phyloP scores from a whole-genome alignment of 2,329 filamentous ascomycete genomes.

The Emericellopsis atlantica region DNA sequence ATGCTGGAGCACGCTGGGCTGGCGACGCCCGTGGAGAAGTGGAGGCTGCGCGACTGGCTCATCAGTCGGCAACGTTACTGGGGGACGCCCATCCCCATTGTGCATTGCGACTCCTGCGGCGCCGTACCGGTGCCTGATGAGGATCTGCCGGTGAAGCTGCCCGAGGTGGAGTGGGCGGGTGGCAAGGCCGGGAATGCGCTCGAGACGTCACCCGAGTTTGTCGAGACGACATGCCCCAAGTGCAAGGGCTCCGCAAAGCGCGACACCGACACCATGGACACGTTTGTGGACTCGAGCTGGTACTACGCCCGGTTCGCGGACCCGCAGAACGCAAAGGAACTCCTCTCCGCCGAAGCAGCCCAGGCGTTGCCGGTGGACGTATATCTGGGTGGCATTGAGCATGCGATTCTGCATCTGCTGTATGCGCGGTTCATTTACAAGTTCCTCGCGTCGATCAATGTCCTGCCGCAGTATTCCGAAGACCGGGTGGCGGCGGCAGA shows the following conservation, averaged over 20 bases:
- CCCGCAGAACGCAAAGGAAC: conserved; percentile 46
- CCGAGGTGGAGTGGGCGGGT: conserved; percentile 55
- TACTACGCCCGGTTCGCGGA: conserved; percentile 78
- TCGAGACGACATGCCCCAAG: conserved; percentile 62
- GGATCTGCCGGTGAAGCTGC: conserved; percentile 66
- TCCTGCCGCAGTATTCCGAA: conserved; percentile 27
- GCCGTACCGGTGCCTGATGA: conserved; percentile 64
- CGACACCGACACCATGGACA: conserved; percentile 94
- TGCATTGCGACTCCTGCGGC: conserved; percentile 69
- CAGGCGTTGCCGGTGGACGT: conserved; percentile 63
- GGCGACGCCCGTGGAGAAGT: conserved; percentile 56
- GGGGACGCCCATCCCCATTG: conserved; percentile 81
- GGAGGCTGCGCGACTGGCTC: conserved; percentile 79
- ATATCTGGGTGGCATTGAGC: conserved; percentile 84
- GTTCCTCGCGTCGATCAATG: conserved; percentile 50
- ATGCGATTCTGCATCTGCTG: conserved; percentile 79
- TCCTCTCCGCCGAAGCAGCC: conserved; percentile 49
- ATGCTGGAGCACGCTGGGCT: conserved; percentile 40
- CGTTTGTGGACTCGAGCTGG: conserved; percentile 92
- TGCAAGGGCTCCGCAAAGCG: conserved; percentile 60
- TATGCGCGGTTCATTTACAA: conserved; percentile 89
- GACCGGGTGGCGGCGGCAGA: conserved; percentile 37
- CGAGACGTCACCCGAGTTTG: conserved; percentile 58
- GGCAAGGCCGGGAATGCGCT: conserved; percentile 67
- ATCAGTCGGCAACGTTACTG: conserved; percentile 89